Percentiles rank a stretch among this genome's conserved stretches.
These are phyloP conservation scores for Picea glauca DNA, from an alignment of 75 land plant species.

Conservation along the genomic window DNA sequence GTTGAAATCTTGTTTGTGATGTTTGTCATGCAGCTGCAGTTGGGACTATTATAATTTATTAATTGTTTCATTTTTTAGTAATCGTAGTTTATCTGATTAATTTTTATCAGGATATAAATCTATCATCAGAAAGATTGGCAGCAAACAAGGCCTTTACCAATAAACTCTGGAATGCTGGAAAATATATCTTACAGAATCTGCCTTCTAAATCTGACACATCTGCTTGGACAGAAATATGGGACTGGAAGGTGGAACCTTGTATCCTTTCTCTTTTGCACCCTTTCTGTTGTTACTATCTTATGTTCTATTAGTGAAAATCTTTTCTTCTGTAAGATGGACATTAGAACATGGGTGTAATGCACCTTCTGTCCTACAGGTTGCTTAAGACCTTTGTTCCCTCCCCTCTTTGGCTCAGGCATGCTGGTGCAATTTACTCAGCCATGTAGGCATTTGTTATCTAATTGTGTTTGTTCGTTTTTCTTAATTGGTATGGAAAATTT, in stretches of 20 bases:
- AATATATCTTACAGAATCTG: conserved; percentile 82
- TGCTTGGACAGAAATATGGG: conserved; percentile 44
- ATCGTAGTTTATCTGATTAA: not conserved
- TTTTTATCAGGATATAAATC: conserved; percentile 70
- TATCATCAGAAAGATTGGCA: conserved; percentile 78
- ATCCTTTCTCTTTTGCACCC: not conserved
- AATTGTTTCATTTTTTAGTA: not conserved
- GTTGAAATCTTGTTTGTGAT: not conserved
- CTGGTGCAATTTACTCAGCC: too few relatives aligned
- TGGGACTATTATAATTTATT: conserved; percentile 5
- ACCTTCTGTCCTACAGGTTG: too few relatives aligned
- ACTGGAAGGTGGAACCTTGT: conserved; percentile 36
- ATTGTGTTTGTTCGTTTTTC: too few relatives aligned
- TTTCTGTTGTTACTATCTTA: not conserved
- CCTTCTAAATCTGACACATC: conserved; percentile 47
- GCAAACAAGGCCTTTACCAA: conserved; percentile 96
- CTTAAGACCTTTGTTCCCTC: too few relatives aligned
- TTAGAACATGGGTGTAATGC: not conserved
- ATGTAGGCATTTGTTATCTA: too few relatives aligned
- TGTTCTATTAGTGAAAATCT: not conserved
- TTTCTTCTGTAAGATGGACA: not conserved
- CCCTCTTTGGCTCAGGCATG: too few relatives aligned
- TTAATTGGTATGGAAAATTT: too few relatives aligned
- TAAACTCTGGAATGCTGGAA: conserved; percentile 99
- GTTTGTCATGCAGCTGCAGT: not conserved